Evolutionary conservation across 495 filamentous ascomycete species (phyloP).

Genomic region (Lasiosphaeris hirsuta): DNA sequence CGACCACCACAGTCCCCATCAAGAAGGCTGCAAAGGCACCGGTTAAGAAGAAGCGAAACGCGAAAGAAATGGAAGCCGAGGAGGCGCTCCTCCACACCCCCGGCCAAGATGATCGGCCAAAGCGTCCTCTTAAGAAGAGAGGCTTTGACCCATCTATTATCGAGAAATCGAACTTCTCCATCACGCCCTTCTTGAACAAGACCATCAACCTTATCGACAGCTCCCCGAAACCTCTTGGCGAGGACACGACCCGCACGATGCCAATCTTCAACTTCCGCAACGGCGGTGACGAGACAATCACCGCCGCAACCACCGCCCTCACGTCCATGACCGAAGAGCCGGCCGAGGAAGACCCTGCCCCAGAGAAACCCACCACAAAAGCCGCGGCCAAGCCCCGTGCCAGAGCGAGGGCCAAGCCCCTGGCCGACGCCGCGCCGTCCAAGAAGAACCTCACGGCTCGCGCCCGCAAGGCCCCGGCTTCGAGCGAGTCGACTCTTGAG

Average conservation of each 20-base stretch:
- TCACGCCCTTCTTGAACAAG: conserved; percentile 87
- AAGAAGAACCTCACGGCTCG: conserved; percentile 41
- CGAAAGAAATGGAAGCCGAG: conserved; percentile 31
- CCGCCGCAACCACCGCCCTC: neutral
- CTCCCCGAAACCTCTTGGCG: conserved; percentile 13
- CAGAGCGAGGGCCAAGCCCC: conserved; percentile 35
- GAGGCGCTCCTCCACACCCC: conserved; percentile 38
- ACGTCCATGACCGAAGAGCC: neutral
- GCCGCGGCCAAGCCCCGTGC: conserved; percentile 37
- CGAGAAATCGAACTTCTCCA: conserved; percentile 87
- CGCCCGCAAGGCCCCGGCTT: conserved; percentile 19
- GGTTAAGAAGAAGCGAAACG: conserved; percentile 36
- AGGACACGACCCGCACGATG: conserved; percentile 17
- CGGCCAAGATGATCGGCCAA: conserved; percentile 29
- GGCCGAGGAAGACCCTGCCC: conserved; percentile 14
- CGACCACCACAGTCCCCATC: conserved; percentile 26
- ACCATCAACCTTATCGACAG: conserved; percentile 50
- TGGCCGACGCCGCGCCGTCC: conserved; percentile 34
- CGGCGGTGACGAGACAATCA: conserved; percentile 13
- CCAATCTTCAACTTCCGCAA: conserved; percentile 15
- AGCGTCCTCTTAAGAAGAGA: conserved; percentile 48
- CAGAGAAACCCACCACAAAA: conserved; percentile 9
- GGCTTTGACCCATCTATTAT: conserved; percentile 52
- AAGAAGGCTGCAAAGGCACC: conserved; percentile 37
- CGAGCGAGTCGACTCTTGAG: conserved; percentile 35